These are phyloP conservation scores for Pachysandra terminalis DNA, from an alignment of 164 flowering plant genomes.

Conservation along the genomic window DNA sequence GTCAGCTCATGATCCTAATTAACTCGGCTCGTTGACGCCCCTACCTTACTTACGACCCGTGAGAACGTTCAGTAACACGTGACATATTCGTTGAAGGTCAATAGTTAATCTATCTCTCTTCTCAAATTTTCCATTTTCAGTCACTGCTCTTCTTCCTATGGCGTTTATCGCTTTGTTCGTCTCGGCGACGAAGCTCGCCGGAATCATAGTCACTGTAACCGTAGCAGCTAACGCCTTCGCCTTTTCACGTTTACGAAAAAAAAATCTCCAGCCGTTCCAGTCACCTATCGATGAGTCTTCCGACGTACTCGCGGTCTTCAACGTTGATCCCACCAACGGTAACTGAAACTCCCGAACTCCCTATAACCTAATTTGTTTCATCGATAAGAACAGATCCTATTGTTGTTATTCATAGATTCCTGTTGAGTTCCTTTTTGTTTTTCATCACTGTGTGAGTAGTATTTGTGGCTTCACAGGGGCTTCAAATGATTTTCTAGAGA, in stretches of 20 bases:
- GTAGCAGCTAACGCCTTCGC: conserved; percentile 87
- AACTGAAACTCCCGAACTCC: not conserved
- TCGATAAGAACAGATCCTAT: not conserved
- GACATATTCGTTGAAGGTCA: too few relatives aligned
- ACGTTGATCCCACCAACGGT: conserved; percentile 34
- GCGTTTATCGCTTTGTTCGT: conserved; percentile 42
- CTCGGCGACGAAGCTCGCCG: conserved; percentile 85
- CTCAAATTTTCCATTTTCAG: not conserved
- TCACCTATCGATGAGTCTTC: conserved; percentile 82
- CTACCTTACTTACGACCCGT: too few relatives aligned
- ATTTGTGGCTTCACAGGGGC: not conserved
- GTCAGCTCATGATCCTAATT: too few relatives aligned
- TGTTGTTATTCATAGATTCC: not conserved
- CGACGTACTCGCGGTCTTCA: conserved; percentile 71
- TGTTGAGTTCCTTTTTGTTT: not conserved
- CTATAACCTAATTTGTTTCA: not conserved
- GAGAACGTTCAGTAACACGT: too few relatives aligned
- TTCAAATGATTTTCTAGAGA: not conserved
- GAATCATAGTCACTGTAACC: conserved; percentile 54
- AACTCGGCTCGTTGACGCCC: too few relatives aligned
- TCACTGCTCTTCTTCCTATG: conserved; percentile 30
- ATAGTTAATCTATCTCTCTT: too few relatives aligned
- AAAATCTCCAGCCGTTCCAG: conserved; percentile 47
- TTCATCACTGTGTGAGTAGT: not conserved
- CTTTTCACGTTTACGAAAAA: conserved; percentile 56